phyloP scores from a whole-genome alignment of 1,139 yeast genomes.

The Geotrichum carabidarum region DNA sequence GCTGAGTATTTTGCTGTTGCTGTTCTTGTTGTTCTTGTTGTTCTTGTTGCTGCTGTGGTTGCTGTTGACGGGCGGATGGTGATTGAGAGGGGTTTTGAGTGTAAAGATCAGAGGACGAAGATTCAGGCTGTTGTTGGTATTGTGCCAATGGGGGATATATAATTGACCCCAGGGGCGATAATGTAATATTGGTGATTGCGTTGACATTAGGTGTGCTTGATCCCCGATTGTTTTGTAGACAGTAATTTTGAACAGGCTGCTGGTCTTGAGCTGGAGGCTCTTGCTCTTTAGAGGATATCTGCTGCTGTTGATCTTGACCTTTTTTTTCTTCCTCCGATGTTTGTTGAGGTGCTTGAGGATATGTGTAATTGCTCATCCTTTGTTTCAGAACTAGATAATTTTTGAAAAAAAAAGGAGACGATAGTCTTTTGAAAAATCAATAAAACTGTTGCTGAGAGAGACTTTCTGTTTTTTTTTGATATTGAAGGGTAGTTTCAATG shows the following conservation, averaged over 20 bases:
- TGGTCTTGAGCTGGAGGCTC: not conserved
- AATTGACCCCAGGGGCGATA: not conserved
- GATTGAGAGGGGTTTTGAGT: not conserved
- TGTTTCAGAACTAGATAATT: no score
- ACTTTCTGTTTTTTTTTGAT: no score
- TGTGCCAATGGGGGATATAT: conserved; percentile 3
- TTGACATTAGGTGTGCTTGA: not conserved
- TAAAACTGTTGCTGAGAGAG: no score
- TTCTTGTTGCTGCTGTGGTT: no score
- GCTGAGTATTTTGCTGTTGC: not conserved
- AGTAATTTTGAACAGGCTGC: not conserved
- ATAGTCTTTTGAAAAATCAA: no score
- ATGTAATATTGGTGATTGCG: not conserved
- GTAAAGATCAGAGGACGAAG: not conserved
- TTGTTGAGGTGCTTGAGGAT: no score
- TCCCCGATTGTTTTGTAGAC: not conserved
- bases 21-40: not conserved
- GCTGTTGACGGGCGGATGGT: not conserved
- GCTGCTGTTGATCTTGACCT: not conserved
- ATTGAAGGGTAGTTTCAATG: no score
- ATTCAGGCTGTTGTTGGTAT: not conserved
- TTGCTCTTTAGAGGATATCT: not conserved
- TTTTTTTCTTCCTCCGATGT: no score
- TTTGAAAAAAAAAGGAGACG: no score
- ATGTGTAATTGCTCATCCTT: no score